Percentiles rank a stretch among this genome's conserved stretches.
These are phyloP conservation scores for Diddensiella caesifluorescens DNA, from an alignment of 805 yeast species.

Conservation along the genomic window DNA sequence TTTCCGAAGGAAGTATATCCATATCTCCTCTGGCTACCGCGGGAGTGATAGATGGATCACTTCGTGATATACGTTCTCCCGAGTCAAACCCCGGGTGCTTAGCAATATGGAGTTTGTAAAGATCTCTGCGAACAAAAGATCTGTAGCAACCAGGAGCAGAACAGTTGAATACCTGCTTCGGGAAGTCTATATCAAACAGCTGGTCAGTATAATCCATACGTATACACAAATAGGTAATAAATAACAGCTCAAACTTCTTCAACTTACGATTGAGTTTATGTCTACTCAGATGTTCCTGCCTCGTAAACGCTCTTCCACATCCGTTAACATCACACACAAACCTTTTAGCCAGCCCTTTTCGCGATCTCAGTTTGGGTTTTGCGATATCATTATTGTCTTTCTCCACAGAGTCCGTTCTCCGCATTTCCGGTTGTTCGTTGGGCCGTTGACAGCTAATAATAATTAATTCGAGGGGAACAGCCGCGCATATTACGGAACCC, in stretches of 20 bases:
- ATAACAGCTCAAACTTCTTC: background rate
- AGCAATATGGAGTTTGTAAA: slow-evolving; percentile 28
- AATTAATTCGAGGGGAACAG: too few relatives aligned
- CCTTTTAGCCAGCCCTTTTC: slow-evolving; percentile 28
- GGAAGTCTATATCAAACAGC: slow-evolving; percentile 12
- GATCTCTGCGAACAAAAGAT: slow-evolving; percentile 32
- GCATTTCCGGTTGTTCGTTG: too few relatives aligned
- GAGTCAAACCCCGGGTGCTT: slow-evolving; percentile 7
- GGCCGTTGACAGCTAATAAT: too few relatives aligned
- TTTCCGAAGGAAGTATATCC: background rate
- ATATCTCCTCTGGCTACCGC: background rate
- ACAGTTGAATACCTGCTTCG: slow-evolving; percentile 16
- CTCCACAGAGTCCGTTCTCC: too few relatives aligned
- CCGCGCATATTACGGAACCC: too few relatives aligned
- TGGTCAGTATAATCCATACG: background rate
- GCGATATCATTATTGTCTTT: too few relatives aligned
- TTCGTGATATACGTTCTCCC: background rate
- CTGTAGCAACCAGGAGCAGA: slow-evolving; percentile 27
- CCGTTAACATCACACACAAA: slow-evolving; percentile 25
- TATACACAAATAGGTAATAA: background rate
- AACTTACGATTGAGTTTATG: slow-evolving; percentile 25
- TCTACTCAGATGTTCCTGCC: slow-evolving; percentile 22
- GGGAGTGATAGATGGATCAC: background rate
- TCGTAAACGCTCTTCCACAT: slow-evolving; percentile 22
- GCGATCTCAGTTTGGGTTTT: slow-evolving; percentile 12